These are phyloP conservation scores for Mycocentrospora acerina DNA, from an alignment of 2,329 filamentous ascomycete species.

Conservation along the genomic window DNA sequence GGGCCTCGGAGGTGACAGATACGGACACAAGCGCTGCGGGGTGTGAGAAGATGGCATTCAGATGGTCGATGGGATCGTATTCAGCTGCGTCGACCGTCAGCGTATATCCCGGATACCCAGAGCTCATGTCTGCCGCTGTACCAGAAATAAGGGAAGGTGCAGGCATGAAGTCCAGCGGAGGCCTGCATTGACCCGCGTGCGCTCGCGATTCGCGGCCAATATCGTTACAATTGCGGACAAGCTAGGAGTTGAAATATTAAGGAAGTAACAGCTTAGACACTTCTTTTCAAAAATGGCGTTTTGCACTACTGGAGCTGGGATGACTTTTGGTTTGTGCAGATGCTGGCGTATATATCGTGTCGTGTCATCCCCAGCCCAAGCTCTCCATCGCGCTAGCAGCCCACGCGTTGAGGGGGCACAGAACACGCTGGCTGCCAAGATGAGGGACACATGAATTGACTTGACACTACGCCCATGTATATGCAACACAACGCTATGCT, in stretches of 20 bases:
- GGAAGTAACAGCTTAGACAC: too few species aligned
- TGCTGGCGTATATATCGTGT: too few species aligned
- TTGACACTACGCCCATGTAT: too few species aligned
- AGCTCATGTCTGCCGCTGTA: slow-evolving; percentile 16
- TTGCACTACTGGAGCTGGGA: too few species aligned
- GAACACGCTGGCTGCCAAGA: neutral
- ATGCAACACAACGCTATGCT: slow-evolving; percentile 14
- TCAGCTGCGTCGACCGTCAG: slow-evolving; percentile 58
- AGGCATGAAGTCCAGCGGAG: slow-evolving; percentile 39
- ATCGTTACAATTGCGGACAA: slow-evolving; percentile 11
- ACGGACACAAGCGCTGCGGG: slow-evolving; percentile 81
- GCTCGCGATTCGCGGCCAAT: slow-evolving; percentile 28
- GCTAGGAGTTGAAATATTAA: neutral
- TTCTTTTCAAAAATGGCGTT: too few species aligned
- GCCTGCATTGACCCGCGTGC: slow-evolving; percentile 39
- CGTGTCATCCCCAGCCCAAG: slow-evolving; percentile 11
- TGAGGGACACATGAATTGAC: neutral
- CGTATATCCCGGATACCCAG: neutral
- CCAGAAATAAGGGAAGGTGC: slow-evolving; percentile 43
- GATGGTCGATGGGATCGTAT: slow-evolving; percentile 89
- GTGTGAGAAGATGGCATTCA: slow-evolving; percentile 91
- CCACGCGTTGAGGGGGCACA: neutral
- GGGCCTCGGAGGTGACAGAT: slow-evolving; percentile 68
- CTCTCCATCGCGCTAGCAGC: neutral
- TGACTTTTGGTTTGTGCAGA: too few species aligned